These are phyloP conservation scores for Schizonepeta tenuifolia DNA, from an alignment of 257 asterid genomes.

Conservation along the genomic window DNA sequence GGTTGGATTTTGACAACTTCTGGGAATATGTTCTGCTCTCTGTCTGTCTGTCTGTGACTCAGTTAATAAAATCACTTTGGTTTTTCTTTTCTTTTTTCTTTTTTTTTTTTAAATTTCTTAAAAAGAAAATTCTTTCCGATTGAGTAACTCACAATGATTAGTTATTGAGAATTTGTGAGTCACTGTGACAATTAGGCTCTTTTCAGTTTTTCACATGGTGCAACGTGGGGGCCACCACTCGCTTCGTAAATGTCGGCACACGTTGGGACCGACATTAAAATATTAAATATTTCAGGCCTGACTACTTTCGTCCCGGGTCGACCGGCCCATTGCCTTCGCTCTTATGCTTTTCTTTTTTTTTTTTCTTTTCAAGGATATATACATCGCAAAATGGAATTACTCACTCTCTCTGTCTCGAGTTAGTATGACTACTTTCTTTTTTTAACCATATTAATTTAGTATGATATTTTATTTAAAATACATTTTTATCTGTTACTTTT, in stretches of 20 bases:
- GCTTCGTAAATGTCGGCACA: conserved; percentile 33
- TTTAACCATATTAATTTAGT: too few species aligned
- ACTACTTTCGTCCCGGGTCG: too few species aligned
- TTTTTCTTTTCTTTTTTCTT: neutral
- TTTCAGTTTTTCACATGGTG: neutral
- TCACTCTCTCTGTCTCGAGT: too few species aligned
- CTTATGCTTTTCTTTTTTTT: too few species aligned
- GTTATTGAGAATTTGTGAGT: neutral
- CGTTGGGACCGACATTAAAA: neutral
- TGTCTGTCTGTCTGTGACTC: neutral
- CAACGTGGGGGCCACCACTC: conserved; percentile 39
- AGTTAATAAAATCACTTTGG: neutral
- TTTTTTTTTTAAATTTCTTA: neutral
- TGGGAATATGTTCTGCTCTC: conserved; percentile 18
- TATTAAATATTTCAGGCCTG: neutral
- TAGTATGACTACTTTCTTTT: too few species aligned
- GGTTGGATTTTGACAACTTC: neutral
- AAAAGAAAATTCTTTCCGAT: neutral
- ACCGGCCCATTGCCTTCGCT: too few species aligned
- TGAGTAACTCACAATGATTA: conserved; percentile 32
- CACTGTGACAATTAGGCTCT: conserved; percentile 16
- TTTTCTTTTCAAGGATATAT: too few species aligned
- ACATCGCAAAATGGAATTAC: too few species aligned
- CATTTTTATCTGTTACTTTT: too few species aligned
- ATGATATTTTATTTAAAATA: too few species aligned